Base-by-base conservation (phyloP, 2,329 filamentous ascomycete species). In the Curvularia lunata region DNA sequence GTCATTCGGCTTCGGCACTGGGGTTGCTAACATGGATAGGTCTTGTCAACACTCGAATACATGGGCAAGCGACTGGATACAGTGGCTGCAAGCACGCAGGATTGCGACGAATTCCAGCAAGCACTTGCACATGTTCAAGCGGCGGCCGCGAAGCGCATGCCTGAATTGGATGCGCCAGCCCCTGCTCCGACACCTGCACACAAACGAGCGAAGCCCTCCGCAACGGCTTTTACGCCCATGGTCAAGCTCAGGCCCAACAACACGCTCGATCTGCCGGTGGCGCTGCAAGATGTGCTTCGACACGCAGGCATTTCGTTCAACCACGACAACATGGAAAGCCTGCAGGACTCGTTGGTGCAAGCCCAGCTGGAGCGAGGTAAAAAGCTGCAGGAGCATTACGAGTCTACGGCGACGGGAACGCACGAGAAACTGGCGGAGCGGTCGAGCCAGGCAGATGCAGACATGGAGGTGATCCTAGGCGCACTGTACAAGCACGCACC, bases 11-110 rank as follows among this genome's bases (percentile, higher is more conserved):
- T 4, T 28, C 32, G 1, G 12, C n/a, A 5, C 0, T 5, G 16
- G 23, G 0, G 13, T 28, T 21, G 30, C 65, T 70, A 53, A 71
- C 54, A 19, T 27, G 1, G 9, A 5, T 21, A 78, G 75, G 70
- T 78, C 10, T 54, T 76, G 7, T 72, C 74, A 1, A 78, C 77
- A 2, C 65, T 83, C 6, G 68, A 80, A 13, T 79, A 80, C 55
- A 77, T 83, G 68, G 62, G 67, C 51, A 73, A 70, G 45, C 71
- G 75, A 10, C 71, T 78, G 30, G 58, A 70, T 16, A 72, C 63
- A 10, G 59, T 76, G 47, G 62, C 58, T 9, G 47, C 53, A 2
- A 69, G 69, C 27, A 69, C 69, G 8, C 62, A 58, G 37, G 61
- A 73, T 23, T 52, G 68, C 16, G 64, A 69, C 48, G 71, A 70